phyloP scores from a whole-genome alignment of 495 filamentous ascomycete species.

The Parathielavia hyrcaniae region DNA sequence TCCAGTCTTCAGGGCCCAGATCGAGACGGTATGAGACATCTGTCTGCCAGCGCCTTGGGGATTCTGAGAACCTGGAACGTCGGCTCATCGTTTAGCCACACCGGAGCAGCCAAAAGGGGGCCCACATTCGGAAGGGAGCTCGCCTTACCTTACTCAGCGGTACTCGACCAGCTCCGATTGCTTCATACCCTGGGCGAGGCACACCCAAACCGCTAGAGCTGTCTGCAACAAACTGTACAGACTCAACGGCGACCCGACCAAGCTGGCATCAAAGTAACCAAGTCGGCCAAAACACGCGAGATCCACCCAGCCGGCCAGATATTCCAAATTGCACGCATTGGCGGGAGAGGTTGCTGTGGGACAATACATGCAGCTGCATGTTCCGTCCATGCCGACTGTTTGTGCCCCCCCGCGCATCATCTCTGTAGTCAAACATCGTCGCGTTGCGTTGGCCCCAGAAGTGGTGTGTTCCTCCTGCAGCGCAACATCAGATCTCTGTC shows the following conservation, averaged over 20 bases:
- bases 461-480: not conserved
- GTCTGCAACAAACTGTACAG: not conserved
- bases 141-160: too few species aligned
- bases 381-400: constrained; percentile 7
- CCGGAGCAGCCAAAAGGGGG: too few species aligned
- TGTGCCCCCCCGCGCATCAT: constrained; percentile 4
- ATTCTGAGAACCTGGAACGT: too few species aligned
- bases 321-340: constrained; percentile 8
- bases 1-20: too few species aligned
- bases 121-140: too few species aligned
- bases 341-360: not conserved
- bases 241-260: not conserved
- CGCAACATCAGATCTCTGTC: constrained; percentile 1
- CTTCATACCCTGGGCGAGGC: too few species aligned
- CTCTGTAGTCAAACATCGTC: not conserved
- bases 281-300: not conserved
- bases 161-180: too few species aligned
- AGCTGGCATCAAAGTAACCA: too few species aligned
- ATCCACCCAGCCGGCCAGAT: not conserved
- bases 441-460: not conserved
- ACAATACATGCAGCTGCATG: not conserved
- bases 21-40: too few species aligned
- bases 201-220: not conserved
- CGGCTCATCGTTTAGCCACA: too few species aligned
- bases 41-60: too few species aligned